Conservation (phyloP, 805 yeast species). For the Wickerhamiella allomyrinae region DNA sequence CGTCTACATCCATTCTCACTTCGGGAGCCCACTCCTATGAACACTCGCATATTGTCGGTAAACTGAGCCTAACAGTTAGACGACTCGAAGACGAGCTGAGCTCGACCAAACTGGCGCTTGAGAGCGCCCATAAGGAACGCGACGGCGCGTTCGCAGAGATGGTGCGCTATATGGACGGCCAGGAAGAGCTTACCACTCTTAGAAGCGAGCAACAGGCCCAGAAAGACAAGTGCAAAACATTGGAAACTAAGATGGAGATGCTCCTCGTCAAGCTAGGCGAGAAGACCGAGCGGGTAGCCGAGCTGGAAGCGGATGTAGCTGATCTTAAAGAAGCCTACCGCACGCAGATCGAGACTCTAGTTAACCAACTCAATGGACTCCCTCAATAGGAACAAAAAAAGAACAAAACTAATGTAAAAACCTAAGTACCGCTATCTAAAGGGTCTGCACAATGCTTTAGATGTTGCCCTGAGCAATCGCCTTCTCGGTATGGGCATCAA, state of each 20-base stretch:
- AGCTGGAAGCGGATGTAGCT: slow-evolving; percentile 70
- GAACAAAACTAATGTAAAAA: background rate
- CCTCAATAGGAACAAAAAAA: background rate
- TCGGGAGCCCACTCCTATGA: slow-evolving; percentile 6
- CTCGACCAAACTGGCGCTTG: slow-evolving; percentile 49
- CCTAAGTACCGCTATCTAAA: background rate
- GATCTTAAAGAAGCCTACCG: slow-evolving; percentile 78
- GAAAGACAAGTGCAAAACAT: slow-evolving; percentile 28
- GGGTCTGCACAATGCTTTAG: slow-evolving; percentile 18
- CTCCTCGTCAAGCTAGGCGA: slow-evolving; percentile 62
- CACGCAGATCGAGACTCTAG: slow-evolving; percentile 77
- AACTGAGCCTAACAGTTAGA: slow-evolving; percentile 62
- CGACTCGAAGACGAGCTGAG: slow-evolving; percentile 66
- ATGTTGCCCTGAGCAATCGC: slow-evolving; percentile 58
- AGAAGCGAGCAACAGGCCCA: slow-evolving; percentile 19
- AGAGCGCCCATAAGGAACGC: slow-evolving; percentile 39
- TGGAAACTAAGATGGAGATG: slow-evolving; percentile 36
- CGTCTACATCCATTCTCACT: background rate
- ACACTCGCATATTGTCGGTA: slow-evolving; percentile 51
- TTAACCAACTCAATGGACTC: slow-evolving; percentile 27
- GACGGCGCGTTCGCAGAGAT: slow-evolving; percentile 57
- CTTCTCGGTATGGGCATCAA: slow-evolving; percentile 54
- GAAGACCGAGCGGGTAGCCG: slow-evolving; percentile 73
- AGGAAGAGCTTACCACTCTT: slow-evolving; percentile 32
- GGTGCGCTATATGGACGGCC: slow-evolving; percentile 40